These are phyloP conservation scores for Phascolomyces articulosus DNA, from an alignment of 371 early-diverging fungal species.

Conservation along the genomic window DNA sequence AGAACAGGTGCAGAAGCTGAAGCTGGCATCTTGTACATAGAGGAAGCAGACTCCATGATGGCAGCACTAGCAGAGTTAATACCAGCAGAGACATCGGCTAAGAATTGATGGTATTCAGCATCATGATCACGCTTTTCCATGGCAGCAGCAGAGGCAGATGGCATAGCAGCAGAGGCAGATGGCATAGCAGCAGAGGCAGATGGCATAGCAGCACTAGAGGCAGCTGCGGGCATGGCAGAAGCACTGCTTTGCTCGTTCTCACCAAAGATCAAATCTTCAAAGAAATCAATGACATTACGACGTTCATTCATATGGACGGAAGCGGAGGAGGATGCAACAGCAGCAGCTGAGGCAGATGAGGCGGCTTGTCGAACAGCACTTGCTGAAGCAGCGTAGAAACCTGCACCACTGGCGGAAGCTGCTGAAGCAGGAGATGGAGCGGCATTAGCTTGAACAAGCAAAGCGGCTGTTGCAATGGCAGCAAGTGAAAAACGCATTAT, in stretches of 20 bases:
- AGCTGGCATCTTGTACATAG: constrained; percentile 5
- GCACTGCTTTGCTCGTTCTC: background rate
- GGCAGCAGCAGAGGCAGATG: constrained; percentile 6
- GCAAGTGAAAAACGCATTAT: constrained; percentile 18
- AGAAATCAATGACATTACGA: constrained; percentile 11
- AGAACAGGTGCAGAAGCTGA: constrained; percentile 8
- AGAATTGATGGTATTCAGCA: background rate
- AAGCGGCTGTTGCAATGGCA: constrained; percentile 14
- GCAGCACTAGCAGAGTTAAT: background rate
- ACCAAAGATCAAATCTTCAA: constrained; percentile 8
- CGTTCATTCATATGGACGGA: constrained; percentile 6
- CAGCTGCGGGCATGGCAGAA: background rate
- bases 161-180: constrained; percentile 3
- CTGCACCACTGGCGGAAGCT: background rate
- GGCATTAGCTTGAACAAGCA: constrained; percentile 3
- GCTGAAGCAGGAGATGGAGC: background rate
- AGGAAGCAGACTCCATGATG: background rate
- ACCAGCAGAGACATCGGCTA: constrained; percentile 1
- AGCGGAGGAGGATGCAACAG: constrained; percentile 10
- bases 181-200: background rate
- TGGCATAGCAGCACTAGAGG: background rate
- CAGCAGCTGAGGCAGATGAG: constrained; percentile 12
- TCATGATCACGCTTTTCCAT: constrained; percentile 1
- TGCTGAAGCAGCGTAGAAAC: background rate
- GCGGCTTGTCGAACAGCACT: constrained; percentile 13